These are phyloP conservation scores for Macrolepiota dolichaula DNA, from an alignment of 768 basidiomycete genomes.

Conservation along the genomic window DNA sequence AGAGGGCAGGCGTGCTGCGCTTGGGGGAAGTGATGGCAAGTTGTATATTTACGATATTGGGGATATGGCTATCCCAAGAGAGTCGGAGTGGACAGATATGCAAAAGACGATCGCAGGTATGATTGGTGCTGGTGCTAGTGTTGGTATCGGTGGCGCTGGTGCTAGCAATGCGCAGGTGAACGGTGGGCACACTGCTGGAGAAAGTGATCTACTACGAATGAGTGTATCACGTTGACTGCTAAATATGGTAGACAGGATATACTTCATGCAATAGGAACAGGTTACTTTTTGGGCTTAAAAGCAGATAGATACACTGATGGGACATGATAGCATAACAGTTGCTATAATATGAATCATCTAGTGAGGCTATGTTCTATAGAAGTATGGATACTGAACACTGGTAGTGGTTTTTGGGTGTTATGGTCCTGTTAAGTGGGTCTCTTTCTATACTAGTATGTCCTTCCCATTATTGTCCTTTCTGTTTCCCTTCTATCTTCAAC, in stretches of 20 bases:
- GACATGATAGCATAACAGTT: too few species aligned
- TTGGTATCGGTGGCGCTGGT: too few species aligned
- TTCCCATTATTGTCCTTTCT: too few species aligned
- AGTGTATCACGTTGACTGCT: constrained; percentile 31
- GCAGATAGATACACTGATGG: too few species aligned
- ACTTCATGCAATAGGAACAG: neutral
- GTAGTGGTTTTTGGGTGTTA: too few species aligned
- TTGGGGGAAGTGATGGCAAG: constrained; percentile 90
- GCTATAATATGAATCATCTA: too few species aligned
- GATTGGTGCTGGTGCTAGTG: constrained; percentile 39
- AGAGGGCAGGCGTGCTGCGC: constrained; percentile 83
- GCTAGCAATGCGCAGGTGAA: constrained; percentile 31
- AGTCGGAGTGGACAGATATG: constrained; percentile 92
- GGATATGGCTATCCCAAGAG: constrained; percentile 83
- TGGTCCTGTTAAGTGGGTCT: too few species aligned
- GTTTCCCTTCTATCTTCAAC: too few species aligned
- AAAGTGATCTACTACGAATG: constrained; percentile 25
- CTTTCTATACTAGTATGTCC: too few species aligned
- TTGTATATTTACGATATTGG: constrained; percentile 95
- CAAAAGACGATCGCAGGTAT: constrained; percentile 82
- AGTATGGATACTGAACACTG: too few species aligned
- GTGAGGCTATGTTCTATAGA: too few species aligned
- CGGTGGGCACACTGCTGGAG: constrained; percentile 23
- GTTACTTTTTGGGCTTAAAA: neutral
- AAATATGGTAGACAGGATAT: neutral